A percentile compares a stretch with the other conserved stretches of the same genome.
Evolutionary conservation across 2,329 filamentous ascomycete species (phyloP).

Genomic region (Pseudocercospora macadamiae): DNA sequence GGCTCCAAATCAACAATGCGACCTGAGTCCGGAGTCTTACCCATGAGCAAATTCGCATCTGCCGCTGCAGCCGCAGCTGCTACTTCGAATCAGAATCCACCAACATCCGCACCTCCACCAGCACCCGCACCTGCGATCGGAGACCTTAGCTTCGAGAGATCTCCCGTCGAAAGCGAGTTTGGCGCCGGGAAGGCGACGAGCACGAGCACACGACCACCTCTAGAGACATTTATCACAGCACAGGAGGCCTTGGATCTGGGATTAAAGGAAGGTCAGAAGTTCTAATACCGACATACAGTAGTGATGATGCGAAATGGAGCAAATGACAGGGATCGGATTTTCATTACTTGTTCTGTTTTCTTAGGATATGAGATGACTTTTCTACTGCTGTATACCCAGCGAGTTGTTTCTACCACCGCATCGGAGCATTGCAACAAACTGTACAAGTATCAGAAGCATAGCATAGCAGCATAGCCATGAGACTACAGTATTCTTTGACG

Average conservation of each 20-base stretch:
- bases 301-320: neutral
- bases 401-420: too few relatives aligned
- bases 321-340: neutral
- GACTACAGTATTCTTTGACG: too few relatives aligned
- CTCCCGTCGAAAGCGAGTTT: conserved; percentile 7
- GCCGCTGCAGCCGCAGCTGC: neutral
- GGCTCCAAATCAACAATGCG: neutral
- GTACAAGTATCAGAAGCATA: too few relatives aligned
- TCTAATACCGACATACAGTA: neutral
- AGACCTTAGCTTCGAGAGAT: conserved; percentile 17
- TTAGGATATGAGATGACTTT: neutral
- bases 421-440: too few relatives aligned
- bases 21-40: conserved; percentile 4
- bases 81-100: neutral
- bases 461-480: too few relatives aligned
- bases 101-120: too few relatives aligned
- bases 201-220: conserved; percentile 40
- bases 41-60: conserved; percentile 1
- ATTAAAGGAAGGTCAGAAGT: neutral
- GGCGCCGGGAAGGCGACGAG: neutral
- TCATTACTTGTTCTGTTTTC: neutral
- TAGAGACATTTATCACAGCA: conserved; percentile 62
- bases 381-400: neutral
- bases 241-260: conserved; percentile 36
- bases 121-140: conserved; percentile 10